Base-by-base conservation (phyloP, 805 yeast species). In the Teunomyces kruisii region DNA sequence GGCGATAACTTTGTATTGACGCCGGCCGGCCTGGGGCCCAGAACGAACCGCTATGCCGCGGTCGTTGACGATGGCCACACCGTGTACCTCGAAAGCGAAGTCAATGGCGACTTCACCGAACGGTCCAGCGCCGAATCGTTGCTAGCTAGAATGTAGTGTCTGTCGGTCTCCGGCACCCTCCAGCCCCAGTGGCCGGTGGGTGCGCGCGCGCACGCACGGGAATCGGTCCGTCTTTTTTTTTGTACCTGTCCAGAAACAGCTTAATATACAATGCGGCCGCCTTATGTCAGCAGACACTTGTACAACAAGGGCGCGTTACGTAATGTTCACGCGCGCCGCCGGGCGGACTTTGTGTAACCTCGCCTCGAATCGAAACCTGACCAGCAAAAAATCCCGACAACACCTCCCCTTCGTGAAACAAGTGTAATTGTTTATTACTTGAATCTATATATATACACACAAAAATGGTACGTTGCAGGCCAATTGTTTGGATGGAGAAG, bases 101-200 rank as follows among this genome's bases (percentile, higher is more conserved):
- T 30, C 6, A 48, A 54, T n/a, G 58, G 58, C 30, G 62, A 52
- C 12, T 60, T 52, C 49, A 49, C 62, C 33, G 60, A 56, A 15
- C 52, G 52, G 30, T 56, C 66, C 24, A 41, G 53, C 32, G 62
- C 68, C 30, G 49, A 49, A 10, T 55, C 58, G 31, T 37, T 65
- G 27, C 61, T 65, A 37, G 52, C 49, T 7, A 55, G 50, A 47
- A 47, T 62, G 39, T 57, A 49, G 28, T 9, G 13, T 31, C 9
- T 14, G n/a, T n/a, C n/a, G n/a, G n/a, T n/a, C n/a, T n/a, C n/a
- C n/a, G n/a, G n/a, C n/a, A n/a, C n/a, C n/a, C n/a, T n/a, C n/a
- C n/a, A n/a, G n/a, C n/a, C n/a, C n/a, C n/a, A n/a, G n/a, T n/a
- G n/a, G n/a, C n/a, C n/a, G n/a, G n/a, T n/a, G n/a, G n/a, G n/a